phyloP scores from a whole-genome alignment of 345 rosid genomes.

The Syzygium aqueum region DNA sequence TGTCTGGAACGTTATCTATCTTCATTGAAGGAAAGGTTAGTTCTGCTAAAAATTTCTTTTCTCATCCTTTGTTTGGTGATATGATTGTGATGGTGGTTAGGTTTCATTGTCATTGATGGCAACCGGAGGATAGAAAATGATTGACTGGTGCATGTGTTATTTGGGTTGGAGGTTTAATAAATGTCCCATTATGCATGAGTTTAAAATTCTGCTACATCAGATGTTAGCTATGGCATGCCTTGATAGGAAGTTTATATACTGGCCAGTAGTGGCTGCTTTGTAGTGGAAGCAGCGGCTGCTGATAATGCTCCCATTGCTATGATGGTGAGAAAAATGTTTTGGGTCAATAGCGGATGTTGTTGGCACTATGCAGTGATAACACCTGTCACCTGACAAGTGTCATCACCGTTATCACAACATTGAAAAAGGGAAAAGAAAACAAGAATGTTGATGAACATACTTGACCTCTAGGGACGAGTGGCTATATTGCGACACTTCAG shows the following conservation, averaged over 20 bases:
- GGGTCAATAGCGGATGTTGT: background rate
- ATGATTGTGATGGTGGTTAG: background rate
- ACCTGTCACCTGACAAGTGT: background rate
- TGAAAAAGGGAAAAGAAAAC: background rate
- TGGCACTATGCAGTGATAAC: background rate
- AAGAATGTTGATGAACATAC: background rate
- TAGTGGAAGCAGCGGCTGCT: background rate
- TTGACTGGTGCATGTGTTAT: background rate
- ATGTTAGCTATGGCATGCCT: background rate
- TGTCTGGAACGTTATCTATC: slow-evolving; percentile 79
- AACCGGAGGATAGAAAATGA: background rate
- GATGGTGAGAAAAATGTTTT: background rate
- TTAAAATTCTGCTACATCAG: background rate
- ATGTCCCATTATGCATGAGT: background rate
- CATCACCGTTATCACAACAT: background rate
- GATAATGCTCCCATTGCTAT: background rate
- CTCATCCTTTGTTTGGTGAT: background rate
- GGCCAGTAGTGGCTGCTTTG: background rate
- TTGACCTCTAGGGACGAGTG: background rate
- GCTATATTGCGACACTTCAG: background rate
- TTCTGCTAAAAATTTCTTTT: background rate
- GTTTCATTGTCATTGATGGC: background rate
- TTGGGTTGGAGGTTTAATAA: background rate
- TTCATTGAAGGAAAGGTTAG: slow-evolving; percentile 82
- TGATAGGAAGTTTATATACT: background rate